These are phyloP conservation scores for Metroxylon sagu DNA, from an alignment of 176 grass and related monocot species.

Conservation along the genomic window DNA sequence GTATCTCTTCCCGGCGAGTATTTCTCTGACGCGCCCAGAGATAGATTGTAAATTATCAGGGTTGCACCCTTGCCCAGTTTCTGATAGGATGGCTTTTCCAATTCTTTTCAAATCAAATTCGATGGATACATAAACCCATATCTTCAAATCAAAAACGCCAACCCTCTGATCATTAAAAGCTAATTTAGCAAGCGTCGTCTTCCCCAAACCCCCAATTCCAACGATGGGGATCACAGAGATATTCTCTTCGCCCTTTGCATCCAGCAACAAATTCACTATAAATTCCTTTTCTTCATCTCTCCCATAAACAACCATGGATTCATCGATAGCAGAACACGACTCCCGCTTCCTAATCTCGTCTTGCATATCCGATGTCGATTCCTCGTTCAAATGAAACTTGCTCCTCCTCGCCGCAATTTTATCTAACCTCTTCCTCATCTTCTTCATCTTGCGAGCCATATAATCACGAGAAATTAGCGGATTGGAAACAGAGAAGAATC, in stretches of 20 bases:
- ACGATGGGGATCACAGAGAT: slow-evolving; percentile 16
- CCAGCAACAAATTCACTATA: slow-evolving; percentile 13
- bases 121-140: slow-evolving; percentile 4
- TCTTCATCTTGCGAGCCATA: slow-evolving; percentile 18
- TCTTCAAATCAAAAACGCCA: neutral
- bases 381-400: slow-evolving; percentile 10
- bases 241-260: slow-evolving; percentile 2
- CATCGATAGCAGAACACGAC: slow-evolving; percentile 11
- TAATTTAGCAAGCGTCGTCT: slow-evolving; percentile 11
- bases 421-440: slow-evolving; percentile 16
- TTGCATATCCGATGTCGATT: neutral
- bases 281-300: slow-evolving; percentile 17
- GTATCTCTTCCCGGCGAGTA: neutral
- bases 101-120: neutral
- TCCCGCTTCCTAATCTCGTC: slow-evolving; percentile 12
- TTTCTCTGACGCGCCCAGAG: neutral
- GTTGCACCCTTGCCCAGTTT: neutral
- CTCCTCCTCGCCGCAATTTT: slow-evolving; percentile 8
- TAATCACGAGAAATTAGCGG: neutral
- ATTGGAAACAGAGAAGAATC: slow-evolving; percentile 11
- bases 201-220: slow-evolving; percentile 11
- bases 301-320: slow-evolving; percentile 7
- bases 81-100: neutral
- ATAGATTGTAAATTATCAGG: no score
- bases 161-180: slow-evolving; percentile 5